phyloP scores from a whole-genome alignment of 441 rosid genomes.

The Theobroma grandiflorum region DNA sequence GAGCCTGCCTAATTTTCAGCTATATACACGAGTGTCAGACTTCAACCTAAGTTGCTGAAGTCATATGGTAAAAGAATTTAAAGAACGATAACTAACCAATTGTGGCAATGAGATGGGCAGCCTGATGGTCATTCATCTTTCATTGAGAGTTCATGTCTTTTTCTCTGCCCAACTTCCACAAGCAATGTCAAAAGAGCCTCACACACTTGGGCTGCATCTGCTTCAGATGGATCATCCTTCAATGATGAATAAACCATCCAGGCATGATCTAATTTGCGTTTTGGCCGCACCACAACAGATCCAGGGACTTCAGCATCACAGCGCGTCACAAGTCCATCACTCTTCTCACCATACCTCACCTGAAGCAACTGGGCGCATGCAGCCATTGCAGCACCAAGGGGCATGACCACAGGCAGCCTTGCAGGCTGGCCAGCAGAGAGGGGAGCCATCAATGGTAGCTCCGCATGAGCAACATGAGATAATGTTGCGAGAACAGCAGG shows the following conservation, averaged over 20 bases:
- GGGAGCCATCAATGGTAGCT: conserved; percentile 60
- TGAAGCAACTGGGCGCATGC: conserved; percentile 93
- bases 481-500: conserved; percentile 83
- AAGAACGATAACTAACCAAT: not conserved
- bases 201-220: conserved; percentile 88
- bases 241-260: conserved; percentile 97
- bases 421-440: conserved; percentile 55
- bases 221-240: conserved; percentile 71
- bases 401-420: conserved; percentile 85
- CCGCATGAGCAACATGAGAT: conserved; percentile 93
- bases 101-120: not conserved
- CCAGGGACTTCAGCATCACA: conserved; percentile 97
- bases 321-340: conserved; percentile 89
- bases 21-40: conserved; percentile 16
- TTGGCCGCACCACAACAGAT: conserved; percentile 79
- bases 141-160: conserved; percentile 53
- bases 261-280: conserved; percentile 86
- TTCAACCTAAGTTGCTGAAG: not conserved
- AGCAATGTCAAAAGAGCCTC: conserved; percentile 87
- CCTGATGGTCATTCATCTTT: conserved; percentile 51
- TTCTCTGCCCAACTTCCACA: conserved; percentile 74
- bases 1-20: conserved; percentile 6
- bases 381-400: conserved; percentile 98
- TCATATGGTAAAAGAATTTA: not conserved
- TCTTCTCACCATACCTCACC: conserved; percentile 85